Evolutionary conservation across 2,329 filamentous ascomycete genomes (phyloP).

Genomic region (Pseudogymnoascus sp.): DNA sequence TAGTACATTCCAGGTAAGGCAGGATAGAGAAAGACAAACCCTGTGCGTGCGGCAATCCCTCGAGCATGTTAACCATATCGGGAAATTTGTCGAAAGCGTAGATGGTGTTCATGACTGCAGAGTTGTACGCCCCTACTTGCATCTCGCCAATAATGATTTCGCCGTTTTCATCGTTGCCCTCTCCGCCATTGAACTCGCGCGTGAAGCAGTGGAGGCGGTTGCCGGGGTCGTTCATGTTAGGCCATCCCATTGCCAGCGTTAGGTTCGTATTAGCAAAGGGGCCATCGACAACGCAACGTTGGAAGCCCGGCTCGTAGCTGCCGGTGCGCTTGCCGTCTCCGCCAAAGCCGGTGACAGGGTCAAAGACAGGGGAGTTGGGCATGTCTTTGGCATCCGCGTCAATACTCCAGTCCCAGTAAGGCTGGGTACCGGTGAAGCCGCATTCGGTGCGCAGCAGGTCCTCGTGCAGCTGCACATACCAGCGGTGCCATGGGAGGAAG

Average conservation of each 20-base stretch:
- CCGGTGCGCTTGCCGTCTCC: slow-evolving; percentile 22
- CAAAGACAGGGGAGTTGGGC: slow-evolving; percentile 25
- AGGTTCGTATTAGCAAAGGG: slow-evolving; percentile 9
- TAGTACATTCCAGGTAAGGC: background rate
- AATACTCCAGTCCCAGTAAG: slow-evolving; percentile 28
- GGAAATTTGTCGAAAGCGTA: background rate
- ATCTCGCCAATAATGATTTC: slow-evolving; percentile 16
- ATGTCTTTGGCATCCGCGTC: slow-evolving; percentile 14
- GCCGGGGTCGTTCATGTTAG: slow-evolving; percentile 13
- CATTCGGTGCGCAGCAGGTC: slow-evolving; percentile 25
- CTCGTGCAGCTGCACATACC: slow-evolving; percentile 27
- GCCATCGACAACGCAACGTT: background rate
- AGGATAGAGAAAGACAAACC: background rate
- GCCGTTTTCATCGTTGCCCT: background rate
- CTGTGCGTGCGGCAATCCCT: background rate
- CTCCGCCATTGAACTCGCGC: slow-evolving; percentile 16
- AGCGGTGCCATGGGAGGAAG: slow-evolving; percentile 32
- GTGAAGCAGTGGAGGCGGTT: slow-evolving; percentile 18
- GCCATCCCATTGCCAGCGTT: slow-evolving; percentile 17
- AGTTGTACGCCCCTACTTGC: slow-evolving; percentile 1
- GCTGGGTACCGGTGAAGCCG: slow-evolving; percentile 27
- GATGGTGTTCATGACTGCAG: background rate
- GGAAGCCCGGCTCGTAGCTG: slow-evolving; percentile 10
- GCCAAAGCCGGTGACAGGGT: slow-evolving; percentile 28
- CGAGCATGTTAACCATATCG: background rate